Evolutionary conservation across 148 eudicot species (phyloP).

Genomic region (Vaccinium darrowii): DNA sequence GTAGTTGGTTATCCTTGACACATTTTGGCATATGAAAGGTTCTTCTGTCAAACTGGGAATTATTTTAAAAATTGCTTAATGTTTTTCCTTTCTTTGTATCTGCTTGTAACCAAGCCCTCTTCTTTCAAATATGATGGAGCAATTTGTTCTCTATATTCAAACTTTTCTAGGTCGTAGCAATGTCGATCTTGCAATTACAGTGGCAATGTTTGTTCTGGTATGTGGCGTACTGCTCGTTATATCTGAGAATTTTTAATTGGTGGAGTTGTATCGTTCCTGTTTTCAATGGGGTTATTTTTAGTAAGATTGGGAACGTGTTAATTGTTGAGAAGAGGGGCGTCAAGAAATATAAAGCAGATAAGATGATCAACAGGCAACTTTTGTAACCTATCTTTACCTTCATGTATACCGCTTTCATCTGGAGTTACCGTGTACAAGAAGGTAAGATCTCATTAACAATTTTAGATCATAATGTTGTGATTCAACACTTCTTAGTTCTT

Average conservation of each 20-base stretch:
- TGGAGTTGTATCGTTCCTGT: neutral
- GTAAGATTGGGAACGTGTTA: slow-evolving; percentile 11
- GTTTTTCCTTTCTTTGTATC: too few relatives aligned
- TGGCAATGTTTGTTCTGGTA: neutral
- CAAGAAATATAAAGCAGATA: neutral
- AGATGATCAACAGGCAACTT: slow-evolving; percentile 17
- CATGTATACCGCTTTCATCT: slow-evolving; percentile 62
- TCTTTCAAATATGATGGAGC: too few relatives aligned
- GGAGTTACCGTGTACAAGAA: slow-evolving; percentile 83
- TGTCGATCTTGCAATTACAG: neutral
- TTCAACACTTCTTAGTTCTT: neutral
- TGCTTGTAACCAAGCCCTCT: too few relatives aligned
- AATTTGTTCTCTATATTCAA: too few relatives aligned
- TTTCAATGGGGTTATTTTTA: neutral
- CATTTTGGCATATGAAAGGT: too few relatives aligned
- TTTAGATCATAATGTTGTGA: neutral
- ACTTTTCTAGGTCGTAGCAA: neutral
- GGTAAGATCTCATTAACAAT: slow-evolving; percentile 31
- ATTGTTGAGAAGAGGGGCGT: neutral
- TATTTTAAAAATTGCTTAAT: too few relatives aligned
- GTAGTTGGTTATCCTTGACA: too few relatives aligned
- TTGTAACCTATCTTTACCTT: slow-evolving; percentile 54
- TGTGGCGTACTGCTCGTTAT: neutral
- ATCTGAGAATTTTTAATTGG: neutral
- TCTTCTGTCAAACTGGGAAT: too few relatives aligned